Conservation (phyloP, 352 stramenopile species). For the Phytophthora cryptogea region DNA sequence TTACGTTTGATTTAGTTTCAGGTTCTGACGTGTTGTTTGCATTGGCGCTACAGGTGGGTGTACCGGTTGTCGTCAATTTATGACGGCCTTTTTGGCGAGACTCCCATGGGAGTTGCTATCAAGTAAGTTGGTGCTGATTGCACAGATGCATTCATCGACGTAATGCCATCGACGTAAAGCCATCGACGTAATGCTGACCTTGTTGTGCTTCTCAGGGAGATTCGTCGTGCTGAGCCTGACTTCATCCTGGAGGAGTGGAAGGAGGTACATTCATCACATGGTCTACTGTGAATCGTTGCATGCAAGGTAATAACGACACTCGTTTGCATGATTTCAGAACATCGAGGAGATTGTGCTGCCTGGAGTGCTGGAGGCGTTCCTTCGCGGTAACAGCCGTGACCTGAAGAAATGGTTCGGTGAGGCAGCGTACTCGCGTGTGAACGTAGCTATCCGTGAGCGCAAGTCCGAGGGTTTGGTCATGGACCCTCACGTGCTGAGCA, state of each 20-base stretch:
- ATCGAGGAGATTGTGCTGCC: slow-evolving; percentile 95
- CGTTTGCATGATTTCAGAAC: slow-evolving; percentile 40
- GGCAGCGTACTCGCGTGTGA: slow-evolving; percentile 94
- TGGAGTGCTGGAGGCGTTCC: slow-evolving; percentile 94
- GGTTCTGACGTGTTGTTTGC: slow-evolving; percentile 1
- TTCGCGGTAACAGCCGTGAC: slow-evolving; percentile 94
- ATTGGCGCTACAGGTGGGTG: slow-evolving; percentile 63
- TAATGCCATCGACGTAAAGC: too few species aligned
- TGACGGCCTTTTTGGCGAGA: slow-evolving; percentile 97
- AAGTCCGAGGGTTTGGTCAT: slow-evolving; percentile 94
- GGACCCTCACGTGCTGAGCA: slow-evolving; percentile 96
- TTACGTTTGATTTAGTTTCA: background rate
- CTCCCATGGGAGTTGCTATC: slow-evolving; percentile 94
- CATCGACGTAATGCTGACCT: background rate
- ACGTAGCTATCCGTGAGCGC: slow-evolving; percentile 93
- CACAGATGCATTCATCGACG: background rate
- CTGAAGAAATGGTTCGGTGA: slow-evolving; percentile 97
- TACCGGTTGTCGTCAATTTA: slow-evolving; percentile 98
- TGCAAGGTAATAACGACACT: background rate
- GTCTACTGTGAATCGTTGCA: background rate
- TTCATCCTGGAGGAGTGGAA: slow-evolving; percentile 98
- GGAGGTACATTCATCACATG: slow-evolving; percentile 38
- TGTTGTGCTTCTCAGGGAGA: slow-evolving; percentile 57
- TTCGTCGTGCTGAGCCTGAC: slow-evolving; percentile 95
- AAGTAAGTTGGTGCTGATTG: slow-evolving; percentile 29